Conservation (phyloP, 306 rosid species). For the Acacia melanoxylon region DNA sequence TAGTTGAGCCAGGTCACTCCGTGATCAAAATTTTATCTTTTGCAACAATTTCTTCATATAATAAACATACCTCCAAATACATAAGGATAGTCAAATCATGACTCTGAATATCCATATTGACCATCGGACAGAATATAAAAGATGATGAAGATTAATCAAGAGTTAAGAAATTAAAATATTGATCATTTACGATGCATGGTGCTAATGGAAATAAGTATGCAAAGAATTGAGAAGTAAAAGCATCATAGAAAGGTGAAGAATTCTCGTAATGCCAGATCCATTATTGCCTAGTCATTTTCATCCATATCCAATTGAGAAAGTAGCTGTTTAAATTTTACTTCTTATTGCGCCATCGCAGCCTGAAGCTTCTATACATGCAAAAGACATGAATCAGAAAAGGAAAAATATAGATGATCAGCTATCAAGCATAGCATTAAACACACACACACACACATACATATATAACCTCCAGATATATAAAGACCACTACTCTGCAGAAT, state of each 20-base stretch:
- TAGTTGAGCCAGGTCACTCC: neutral
- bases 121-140: neutral
- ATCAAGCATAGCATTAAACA: too few relatives aligned
- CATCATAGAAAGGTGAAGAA: neutral
- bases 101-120: neutral
- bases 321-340: neutral
- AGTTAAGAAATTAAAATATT: neutral
- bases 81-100: neutral
- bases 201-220: neutral
- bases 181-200: neutral
- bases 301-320: neutral
- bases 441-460: too few relatives aligned
- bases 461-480: conserved; percentile 17
- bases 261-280: neutral
- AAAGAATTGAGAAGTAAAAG: neutral
- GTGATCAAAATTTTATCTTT: neutral
- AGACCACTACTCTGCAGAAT: conserved; percentile 78
- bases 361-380: neutral
- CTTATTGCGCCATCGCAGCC: neutral
- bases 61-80: neutral
- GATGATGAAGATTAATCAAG: neutral
- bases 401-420: neutral
- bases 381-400: neutral
- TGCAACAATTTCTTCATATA: neutral
- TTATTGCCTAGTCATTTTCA: neutral